Conservation (phyloP, 768 basidiomycete species). For the Artomyces pyxidatus region DNA sequence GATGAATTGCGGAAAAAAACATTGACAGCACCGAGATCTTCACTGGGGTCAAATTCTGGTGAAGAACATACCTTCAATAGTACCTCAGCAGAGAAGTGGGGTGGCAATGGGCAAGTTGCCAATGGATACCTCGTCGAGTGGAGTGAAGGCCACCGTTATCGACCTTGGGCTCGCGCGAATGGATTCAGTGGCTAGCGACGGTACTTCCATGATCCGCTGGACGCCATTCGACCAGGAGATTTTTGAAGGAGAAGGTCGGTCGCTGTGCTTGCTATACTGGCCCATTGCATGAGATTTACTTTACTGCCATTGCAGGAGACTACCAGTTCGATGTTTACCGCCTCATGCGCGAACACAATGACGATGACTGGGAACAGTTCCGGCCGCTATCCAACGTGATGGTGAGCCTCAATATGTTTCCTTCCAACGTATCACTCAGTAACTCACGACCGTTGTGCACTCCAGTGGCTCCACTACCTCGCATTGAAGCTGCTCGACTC, state of each 20-base stretch:
- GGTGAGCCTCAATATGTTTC: conserved; percentile 37
- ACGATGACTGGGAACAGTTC: conserved; percentile 65
- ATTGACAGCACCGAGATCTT: conserved; percentile 86
- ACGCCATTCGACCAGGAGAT: conserved; percentile 83
- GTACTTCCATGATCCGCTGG: conserved; percentile 47
- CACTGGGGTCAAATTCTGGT: conserved; percentile 97
- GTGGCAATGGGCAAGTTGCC: conserved; percentile 18
- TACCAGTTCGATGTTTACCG: conserved; percentile 95
- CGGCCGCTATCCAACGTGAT: conserved; percentile 84
- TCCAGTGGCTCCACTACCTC: conserved; percentile 90
- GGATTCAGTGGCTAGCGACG: conserved; percentile 44
- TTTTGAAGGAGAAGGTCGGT: conserved; percentile 82
- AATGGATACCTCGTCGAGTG: conserved; percentile 63
- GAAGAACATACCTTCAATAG: conserved; percentile 34
- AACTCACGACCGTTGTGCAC: not conserved
- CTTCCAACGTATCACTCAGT: not conserved
- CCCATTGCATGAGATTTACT: not conserved
- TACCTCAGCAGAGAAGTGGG: conserved; percentile 18
- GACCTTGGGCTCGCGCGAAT: conserved; percentile 91
- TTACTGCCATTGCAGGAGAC: conserved; percentile 45
- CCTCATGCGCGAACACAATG: conserved; percentile 63
- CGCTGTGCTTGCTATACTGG: not conserved
- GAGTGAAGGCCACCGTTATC: conserved; percentile 79
- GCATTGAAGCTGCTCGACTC: conserved; percentile 58
- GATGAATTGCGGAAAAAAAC: no score